phyloP scores from a whole-genome alignment of 2,329 filamentous ascomycete genomes.

The Cylindrodendrum hubeiense region DNA sequence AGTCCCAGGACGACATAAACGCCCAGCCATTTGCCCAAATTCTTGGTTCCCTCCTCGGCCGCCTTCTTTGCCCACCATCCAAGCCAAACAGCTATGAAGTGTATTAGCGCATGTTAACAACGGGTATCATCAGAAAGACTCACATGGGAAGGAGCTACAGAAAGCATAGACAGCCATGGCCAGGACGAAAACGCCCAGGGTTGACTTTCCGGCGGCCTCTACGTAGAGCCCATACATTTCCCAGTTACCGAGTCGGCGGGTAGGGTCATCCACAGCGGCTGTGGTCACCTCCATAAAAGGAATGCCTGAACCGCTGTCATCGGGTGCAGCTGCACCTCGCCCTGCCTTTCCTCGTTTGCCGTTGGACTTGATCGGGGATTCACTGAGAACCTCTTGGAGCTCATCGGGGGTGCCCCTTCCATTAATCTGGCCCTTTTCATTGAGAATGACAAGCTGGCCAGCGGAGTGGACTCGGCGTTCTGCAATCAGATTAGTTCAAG shows the following conservation, averaged over 20 bases:
- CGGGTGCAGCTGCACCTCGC: background rate
- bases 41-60: background rate
- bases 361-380: background rate
- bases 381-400: slow-evolving; percentile 7
- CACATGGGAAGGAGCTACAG: slow-evolving; percentile 12
- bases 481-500: background rate
- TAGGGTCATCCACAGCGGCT: slow-evolving; percentile 5
- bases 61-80: slow-evolving; percentile 16
- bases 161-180: slow-evolving; percentile 17
- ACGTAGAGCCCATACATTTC: slow-evolving; percentile 12
- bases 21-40: slow-evolving; percentile 17
- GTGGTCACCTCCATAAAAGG: background rate
- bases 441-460: slow-evolving; percentile 9
- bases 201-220: slow-evolving; percentile 2
- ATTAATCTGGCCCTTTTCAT: slow-evolving; percentile 12
- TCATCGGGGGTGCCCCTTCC: slow-evolving; percentile 3
- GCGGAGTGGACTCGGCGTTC: slow-evolving; percentile 17
- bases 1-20: slow-evolving; percentile 16
- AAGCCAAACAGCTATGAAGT: slow-evolving; percentile 8
- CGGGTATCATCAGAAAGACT: background rate
- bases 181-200: slow-evolving; percentile 1
- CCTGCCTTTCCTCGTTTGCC: background rate
- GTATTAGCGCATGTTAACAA: background rate
- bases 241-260: slow-evolving; percentile 17
- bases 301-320: background rate